phyloP scores from a whole-genome alignment of 2,329 filamentous ascomycete genomes.

The Stylonectria norvegica region DNA sequence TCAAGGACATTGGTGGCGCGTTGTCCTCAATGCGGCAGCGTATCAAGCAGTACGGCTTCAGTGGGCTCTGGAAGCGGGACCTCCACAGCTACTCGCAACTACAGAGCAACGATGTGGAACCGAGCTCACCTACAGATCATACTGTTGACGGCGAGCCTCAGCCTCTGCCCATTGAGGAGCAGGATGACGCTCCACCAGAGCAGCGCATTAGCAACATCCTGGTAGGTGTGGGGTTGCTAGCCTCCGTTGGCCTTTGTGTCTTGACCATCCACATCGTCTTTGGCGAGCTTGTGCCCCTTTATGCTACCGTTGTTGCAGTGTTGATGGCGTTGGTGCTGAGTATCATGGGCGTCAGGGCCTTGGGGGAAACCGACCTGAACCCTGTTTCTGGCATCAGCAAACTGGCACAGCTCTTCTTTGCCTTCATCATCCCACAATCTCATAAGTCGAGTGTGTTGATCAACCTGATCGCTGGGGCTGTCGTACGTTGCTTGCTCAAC shows the following conservation, averaged over 20 bases:
- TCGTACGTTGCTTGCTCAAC: constrained; percentile 47
- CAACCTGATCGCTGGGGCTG: constrained; percentile 88
- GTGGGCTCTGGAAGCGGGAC: constrained; percentile 15
- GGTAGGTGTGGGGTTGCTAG: constrained; percentile 69
- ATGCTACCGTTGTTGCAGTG: constrained; percentile 73
- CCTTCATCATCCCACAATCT: constrained; percentile 76
- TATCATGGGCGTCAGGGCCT: constrained; percentile 67
- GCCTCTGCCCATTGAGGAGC: constrained; percentile 35
- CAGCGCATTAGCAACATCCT: constrained; percentile 73
- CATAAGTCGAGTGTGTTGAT: constrained; percentile 87
- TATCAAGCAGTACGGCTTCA: constrained; percentile 18
- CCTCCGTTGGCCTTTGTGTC: constrained; percentile 78
- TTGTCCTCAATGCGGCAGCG: constrained; percentile 9
- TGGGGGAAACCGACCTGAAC: constrained; percentile 87
- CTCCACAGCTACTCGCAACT: constrained; percentile 25
- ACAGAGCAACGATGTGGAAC: constrained; percentile 8
- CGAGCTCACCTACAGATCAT: constrained; percentile 5
- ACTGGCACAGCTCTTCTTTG: constrained; percentile 92
- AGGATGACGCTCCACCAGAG: constrained; percentile 77
- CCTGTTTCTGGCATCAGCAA: constrained; percentile 97
- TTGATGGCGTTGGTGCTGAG: constrained; percentile 76
- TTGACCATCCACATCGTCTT: constrained; percentile 80
- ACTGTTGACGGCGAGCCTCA: constrained; percentile 7
- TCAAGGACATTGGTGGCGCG: constrained; percentile 6
- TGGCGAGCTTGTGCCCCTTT: constrained; percentile 73